Conservation (phyloP, 139 green algal species). For the Limnomonas spitsbergensis region DNA sequence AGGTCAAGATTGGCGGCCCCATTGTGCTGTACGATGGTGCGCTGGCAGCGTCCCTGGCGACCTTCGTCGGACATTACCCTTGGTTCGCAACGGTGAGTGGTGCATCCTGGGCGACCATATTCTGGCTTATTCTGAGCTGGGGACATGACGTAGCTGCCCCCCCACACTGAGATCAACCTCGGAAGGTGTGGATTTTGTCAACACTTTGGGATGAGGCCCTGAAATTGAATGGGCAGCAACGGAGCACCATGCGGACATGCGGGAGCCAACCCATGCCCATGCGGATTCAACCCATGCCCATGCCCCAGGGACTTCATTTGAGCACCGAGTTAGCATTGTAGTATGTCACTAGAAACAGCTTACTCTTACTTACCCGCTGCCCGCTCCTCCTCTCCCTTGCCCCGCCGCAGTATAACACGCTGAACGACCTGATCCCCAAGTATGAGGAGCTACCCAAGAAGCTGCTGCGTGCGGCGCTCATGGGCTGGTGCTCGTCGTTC, state of each 20-base stretch:
- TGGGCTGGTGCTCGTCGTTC: slow-evolving; percentile 81
- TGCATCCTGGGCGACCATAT: neutral
- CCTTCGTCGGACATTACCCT: slow-evolving; percentile 88
- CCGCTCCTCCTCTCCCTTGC: neutral
- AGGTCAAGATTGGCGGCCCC: slow-evolving; percentile 68
- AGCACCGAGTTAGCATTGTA: no score
- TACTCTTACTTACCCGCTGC: neutral
- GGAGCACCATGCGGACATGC: no score
- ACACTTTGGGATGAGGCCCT: neutral
- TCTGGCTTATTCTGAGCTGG: neutral
- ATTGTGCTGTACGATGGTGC: slow-evolving; percentile 85
- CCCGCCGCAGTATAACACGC: slow-evolving; percentile 55
- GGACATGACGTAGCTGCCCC: neutral
- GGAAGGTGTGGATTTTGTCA: neutral
- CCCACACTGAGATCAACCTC: neutral
- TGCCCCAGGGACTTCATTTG: no score
- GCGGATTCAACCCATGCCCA: no score
- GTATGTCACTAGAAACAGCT: neutral
- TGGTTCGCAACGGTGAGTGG: slow-evolving; percentile 67
- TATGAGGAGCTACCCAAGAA: slow-evolving; percentile 64
- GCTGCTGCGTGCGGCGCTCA: slow-evolving; percentile 75
- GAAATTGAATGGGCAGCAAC: neutral
- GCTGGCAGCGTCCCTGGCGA: slow-evolving; percentile 76
- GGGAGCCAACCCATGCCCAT: no score
- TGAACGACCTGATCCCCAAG: slow-evolving; percentile 53